Base-by-base conservation (phyloP, 805 yeast species). In the Myxozyma kluyveri region DNA sequence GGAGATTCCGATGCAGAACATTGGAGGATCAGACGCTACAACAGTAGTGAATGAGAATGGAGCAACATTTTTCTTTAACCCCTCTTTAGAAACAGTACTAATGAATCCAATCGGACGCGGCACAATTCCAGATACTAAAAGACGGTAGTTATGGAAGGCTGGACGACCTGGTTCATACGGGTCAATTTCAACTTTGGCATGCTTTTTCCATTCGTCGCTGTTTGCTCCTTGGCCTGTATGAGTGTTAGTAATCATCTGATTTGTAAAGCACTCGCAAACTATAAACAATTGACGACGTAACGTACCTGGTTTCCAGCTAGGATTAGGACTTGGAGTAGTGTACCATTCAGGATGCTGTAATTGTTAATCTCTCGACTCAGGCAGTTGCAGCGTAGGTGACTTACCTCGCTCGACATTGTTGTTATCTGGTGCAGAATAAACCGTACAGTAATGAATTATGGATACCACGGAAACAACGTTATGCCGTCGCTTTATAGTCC, bases 101-200 rank as follows among this genome's bases (percentile, higher is more conserved):
- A 82, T 65, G 50, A 82, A 75, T 3, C 80, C 86, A 59, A 82
- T 73, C 5, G 86, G 86, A 50, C 87, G 71, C 1, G 87, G 87
- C 1, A 74, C 70, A 17, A 82, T 61, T 1, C 78, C 83, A 10
- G 80, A 69, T n/a, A 72, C 72, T 26, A 82, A 67, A 27, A 78
- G 65, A 53, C 70, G 73, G 67, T 82, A 82, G 65, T 80, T 80
- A 43, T 69, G 72, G 3, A 65, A 63, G 4, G 75, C 69, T 5
- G 56, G 59, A 51, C 82, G 67, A 22, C 68, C 71, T 36, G 67
- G 70, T 1, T 56, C 74, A 52, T 61, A 67, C 1, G 84, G 85
- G 61, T 80, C 82, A 49, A 81, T 64, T 38, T 67, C 66, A 4
- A 79, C 47, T 61, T 79, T 81, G 44, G 68, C 63, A 63, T 75